Evolutionary conservation across 202 grass and related monocot species (phyloP).

Genomic region (Eragrostis tef): DNA sequence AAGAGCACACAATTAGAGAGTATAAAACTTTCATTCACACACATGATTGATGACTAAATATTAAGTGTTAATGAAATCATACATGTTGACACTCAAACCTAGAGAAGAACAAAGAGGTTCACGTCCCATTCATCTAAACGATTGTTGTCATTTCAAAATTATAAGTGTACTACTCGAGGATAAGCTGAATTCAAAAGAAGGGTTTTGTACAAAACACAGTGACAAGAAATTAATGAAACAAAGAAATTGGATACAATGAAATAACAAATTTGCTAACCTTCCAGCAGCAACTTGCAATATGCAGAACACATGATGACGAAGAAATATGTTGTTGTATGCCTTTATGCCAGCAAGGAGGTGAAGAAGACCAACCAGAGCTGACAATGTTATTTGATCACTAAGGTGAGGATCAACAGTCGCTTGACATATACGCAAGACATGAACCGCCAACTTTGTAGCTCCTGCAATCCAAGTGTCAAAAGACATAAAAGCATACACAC

Average conservation of each 20-base stretch:
- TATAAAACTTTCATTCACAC: conserved; percentile 1
- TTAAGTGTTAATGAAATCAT: neutral
- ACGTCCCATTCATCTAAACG: neutral
- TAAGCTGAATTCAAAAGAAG: neutral
- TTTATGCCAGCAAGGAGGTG: conserved; percentile 72
- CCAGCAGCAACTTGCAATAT: conserved; percentile 93
- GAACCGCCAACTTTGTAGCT: conserved; percentile 72
- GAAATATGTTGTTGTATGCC: conserved; percentile 81
- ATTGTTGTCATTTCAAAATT: neutral
- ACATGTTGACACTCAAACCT: neutral
- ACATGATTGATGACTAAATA: conserved; percentile 24
- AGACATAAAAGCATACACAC: conserved; percentile 31
- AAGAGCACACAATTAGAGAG: conserved; percentile 34
- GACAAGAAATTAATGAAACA: conserved; percentile 31
- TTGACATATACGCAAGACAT: conserved; percentile 88
- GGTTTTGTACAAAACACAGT: neutral
- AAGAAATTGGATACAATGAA: conserved; percentile 31
- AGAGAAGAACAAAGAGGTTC: neutral
- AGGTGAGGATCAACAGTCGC: conserved; percentile 54
- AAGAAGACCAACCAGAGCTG: conserved; percentile 75
- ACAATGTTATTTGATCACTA: conserved; percentile 62
- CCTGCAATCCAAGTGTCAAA: conserved; percentile 66
- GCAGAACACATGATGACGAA: conserved; percentile 94
- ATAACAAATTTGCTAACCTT: conserved; percentile 66
- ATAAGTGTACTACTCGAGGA: neutral